phyloP scores from a whole-genome alignment of 306 rosid genomes.

The Biancaea sappan region DNA sequence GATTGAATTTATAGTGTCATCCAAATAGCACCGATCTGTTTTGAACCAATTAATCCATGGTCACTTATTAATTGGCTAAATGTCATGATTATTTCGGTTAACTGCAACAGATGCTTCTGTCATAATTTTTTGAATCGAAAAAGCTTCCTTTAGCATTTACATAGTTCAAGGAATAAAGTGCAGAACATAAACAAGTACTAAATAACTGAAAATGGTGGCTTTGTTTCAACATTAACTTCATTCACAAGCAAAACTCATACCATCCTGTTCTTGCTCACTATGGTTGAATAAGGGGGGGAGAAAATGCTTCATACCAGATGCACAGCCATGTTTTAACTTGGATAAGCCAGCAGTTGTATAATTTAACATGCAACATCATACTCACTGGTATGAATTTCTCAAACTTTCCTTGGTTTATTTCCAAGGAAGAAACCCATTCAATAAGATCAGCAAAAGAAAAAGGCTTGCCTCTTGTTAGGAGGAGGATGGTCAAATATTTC shows the following conservation, averaged over 20 bases:
- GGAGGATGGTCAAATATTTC: constrained; percentile 96
- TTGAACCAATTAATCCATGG: constrained; percentile 4
- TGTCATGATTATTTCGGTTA: background rate
- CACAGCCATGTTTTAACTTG: constrained; percentile 1
- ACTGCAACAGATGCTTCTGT: constrained; percentile 9
- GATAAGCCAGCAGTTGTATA: background rate
- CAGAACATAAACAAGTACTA: background rate
- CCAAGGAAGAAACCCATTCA: constrained; percentile 9
- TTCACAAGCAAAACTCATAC: constrained; percentile 12
- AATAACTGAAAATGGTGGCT: constrained; percentile 16
- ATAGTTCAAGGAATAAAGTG: constrained; percentile 5
- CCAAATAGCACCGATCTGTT: constrained; percentile 3
- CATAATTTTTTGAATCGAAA: background rate
- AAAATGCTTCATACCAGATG: background rate
- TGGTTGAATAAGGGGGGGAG: background rate
- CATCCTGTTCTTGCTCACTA: background rate
- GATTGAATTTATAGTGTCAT: background rate
- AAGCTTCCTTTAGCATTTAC: constrained; percentile 21
- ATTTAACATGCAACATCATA: constrained; percentile 15
- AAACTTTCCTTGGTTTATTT: constrained; percentile 27
- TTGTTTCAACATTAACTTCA: constrained; percentile 10
- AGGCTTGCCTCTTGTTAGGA: constrained; percentile 75
- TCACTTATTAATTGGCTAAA: constrained; percentile 1
- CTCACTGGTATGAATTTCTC: background rate
- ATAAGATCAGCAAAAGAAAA: constrained; percentile 34